Percentiles rank a stretch among this genome's conserved stretches.
These are phyloP conservation scores for Chlorella variabilis DNA, from an alignment of 163 green algal species.

Conservation along the genomic window DNA sequence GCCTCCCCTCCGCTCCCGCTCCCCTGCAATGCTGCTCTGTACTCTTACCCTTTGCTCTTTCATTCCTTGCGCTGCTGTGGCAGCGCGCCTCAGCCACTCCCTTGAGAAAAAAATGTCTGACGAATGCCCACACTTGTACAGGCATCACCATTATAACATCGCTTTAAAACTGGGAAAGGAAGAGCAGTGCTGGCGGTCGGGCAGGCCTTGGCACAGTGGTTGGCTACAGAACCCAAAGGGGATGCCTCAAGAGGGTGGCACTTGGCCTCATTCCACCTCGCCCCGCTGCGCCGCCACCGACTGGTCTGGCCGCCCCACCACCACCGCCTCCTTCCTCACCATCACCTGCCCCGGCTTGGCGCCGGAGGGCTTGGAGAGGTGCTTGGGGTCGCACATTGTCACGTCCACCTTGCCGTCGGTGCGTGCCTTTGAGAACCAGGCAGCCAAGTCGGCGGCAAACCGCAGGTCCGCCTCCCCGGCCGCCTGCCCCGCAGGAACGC, in stretches of 20 bases:
- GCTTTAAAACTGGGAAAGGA: neutral
- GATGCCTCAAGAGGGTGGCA: too few relatives aligned
- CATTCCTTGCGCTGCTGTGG: constrained; percentile 5
- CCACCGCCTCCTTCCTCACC: constrained; percentile 57
- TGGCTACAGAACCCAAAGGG: too few relatives aligned
- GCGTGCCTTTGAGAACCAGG: constrained; percentile 77
- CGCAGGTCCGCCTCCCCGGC: constrained; percentile 59
- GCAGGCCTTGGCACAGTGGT: too few relatives aligned
- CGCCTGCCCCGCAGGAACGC: constrained; percentile 7
- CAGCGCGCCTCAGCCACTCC: neutral
- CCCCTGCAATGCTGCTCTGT: neutral
- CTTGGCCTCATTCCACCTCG: neutral
- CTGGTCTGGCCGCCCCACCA: constrained; percentile 51
- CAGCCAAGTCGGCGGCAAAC: constrained; percentile 80
- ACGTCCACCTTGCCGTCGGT: constrained; percentile 53
- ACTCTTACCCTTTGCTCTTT: constrained; percentile 1
- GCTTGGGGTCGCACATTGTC: constrained; percentile 35
- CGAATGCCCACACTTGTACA: constrained; percentile 5
- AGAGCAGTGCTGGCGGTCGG: too few relatives aligned
- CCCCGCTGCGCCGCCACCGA: constrained; percentile 19
- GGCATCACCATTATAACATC: neutral
- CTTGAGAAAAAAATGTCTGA: neutral
- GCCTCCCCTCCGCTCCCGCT: neutral
- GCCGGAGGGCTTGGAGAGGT: constrained; percentile 73
- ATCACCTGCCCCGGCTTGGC: constrained; percentile 70